Percentiles rank a stretch among this genome's conserved stretches.
phyloP scores from a whole-genome alignment of 305 asterid species.

The Plantago rigida region DNA sequence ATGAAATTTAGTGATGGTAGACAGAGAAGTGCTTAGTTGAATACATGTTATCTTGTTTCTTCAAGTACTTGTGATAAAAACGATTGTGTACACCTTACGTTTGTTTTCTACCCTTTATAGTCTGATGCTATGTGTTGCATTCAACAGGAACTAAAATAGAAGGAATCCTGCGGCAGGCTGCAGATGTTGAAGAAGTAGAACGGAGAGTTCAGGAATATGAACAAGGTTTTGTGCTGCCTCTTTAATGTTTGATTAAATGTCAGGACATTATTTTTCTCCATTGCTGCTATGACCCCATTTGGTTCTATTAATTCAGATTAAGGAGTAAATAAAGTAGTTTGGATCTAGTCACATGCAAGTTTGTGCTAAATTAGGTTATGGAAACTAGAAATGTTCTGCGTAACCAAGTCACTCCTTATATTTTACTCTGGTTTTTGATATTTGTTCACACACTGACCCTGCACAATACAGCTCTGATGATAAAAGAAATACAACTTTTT shows the following conservation, averaged over 20 bases:
- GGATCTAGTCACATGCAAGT: too few species aligned
- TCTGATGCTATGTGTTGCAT: conserved; percentile 21
- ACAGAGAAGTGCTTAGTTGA: conserved; percentile 20
- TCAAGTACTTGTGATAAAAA: conserved; percentile 18
- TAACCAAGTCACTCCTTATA: too few species aligned
- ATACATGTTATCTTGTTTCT: conserved; percentile 15
- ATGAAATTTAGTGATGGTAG: background rate
- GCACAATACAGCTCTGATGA: too few species aligned
- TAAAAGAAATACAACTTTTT: too few species aligned
- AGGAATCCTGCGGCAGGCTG: conserved; percentile 88
- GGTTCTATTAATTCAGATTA: background rate
- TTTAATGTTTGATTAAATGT: conserved; percentile 13
- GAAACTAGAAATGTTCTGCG: too few species aligned
- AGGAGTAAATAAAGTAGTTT: too few species aligned
- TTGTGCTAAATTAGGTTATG: too few species aligned
- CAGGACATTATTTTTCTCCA: background rate
- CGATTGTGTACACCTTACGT: conserved; percentile 13
- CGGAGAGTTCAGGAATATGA: conserved; percentile 84
- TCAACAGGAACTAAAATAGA: conserved; percentile 69
- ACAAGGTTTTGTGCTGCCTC: conserved; percentile 49
- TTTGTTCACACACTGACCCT: too few species aligned
- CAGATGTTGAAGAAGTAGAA: conserved; percentile 97
- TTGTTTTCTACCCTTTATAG: conserved; percentile 20
- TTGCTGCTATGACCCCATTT: background rate
- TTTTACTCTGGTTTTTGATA: too few species aligned